Evolutionary conservation across 202 grass and related monocot genomes (phyloP).

Genomic region (Alloteropsis angusta): DNA sequence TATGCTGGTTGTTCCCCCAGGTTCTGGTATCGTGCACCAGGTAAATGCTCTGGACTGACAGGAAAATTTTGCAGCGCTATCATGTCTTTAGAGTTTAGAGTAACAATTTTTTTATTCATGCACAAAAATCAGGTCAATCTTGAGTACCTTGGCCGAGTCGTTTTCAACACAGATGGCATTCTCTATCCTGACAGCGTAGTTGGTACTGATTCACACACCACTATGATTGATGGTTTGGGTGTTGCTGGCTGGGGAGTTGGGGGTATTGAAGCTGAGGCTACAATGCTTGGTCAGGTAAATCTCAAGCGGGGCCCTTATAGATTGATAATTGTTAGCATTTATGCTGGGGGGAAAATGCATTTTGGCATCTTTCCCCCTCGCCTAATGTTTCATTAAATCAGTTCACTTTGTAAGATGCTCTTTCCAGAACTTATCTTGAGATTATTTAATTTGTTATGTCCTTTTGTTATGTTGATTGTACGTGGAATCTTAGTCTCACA

Average conservation of each 20-base stretch:
- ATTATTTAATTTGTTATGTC: background rate
- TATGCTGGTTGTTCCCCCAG: conserved; percentile 90
- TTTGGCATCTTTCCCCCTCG: background rate
- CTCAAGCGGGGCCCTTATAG: background rate
- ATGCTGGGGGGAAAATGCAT: background rate
- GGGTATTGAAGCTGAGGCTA: conserved; percentile 90
- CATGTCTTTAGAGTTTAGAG: background rate
- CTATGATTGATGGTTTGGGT: conserved; percentile 99
- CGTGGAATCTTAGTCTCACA: background rate
- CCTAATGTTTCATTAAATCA: background rate
- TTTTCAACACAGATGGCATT: conserved; percentile 76
- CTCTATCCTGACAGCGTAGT: conserved; percentile 93
- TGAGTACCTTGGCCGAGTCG: conserved; percentile 91
- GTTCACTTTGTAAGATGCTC: background rate
- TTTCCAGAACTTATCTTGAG: background rate
- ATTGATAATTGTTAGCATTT: background rate
- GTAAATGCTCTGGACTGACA: conserved; percentile 21
- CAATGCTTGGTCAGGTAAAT: conserved; percentile 97
- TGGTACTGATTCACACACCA: conserved; percentile 94
- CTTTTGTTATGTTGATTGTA: background rate
- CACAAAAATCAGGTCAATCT: conserved; percentile 67
- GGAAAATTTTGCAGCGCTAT: background rate
- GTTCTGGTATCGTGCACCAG: conserved; percentile 97
- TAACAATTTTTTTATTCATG: background rate
- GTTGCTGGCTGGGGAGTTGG: conserved; percentile 98